These are phyloP conservation scores for Paraphaeosphaeria minitans DNA, from an alignment of 2,329 filamentous ascomycete genomes.

Conservation along the genomic window DNA sequence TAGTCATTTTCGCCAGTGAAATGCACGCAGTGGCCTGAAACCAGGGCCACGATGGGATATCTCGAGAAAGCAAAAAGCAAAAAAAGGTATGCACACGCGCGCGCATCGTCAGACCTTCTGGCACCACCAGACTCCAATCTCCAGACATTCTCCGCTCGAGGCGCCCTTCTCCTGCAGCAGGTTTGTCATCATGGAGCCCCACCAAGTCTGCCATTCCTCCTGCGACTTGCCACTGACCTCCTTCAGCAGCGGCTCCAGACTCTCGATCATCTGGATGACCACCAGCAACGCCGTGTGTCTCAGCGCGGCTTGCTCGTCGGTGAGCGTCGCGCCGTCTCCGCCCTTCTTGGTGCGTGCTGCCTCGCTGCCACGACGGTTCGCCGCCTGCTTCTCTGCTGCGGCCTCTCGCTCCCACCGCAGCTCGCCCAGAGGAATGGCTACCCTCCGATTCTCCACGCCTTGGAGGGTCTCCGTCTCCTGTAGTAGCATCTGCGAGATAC, in stretches of 20 bases:
- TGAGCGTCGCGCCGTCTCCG: slow-evolving; percentile 58
- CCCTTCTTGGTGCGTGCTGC: slow-evolving; percentile 44
- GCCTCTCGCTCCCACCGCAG: slow-evolving; percentile 85
- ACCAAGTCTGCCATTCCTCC: slow-evolving; percentile 92
- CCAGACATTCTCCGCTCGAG: slow-evolving; percentile 82
- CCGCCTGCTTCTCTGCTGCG: slow-evolving; percentile 27
- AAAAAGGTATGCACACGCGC: slow-evolving; percentile 22
- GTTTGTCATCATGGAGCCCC: slow-evolving; percentile 83
- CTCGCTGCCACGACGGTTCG: slow-evolving; percentile 63
- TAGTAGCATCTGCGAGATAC: slow-evolving; percentile 76
- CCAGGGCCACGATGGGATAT: slow-evolving; percentile 25
- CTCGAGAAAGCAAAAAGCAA: slow-evolving; percentile 30
- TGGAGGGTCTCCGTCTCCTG: slow-evolving; percentile 76
- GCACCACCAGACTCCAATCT: slow-evolving; percentile 69
- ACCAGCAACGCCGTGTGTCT: slow-evolving; percentile 80
- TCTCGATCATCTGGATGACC: slow-evolving; percentile 82
- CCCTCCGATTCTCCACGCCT: slow-evolving; percentile 72
- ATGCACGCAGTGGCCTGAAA: slow-evolving; percentile 11
- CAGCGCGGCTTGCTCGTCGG: slow-evolving; percentile 72
- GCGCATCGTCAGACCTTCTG: slow-evolving; percentile 54
- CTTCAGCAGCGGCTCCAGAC: slow-evolving; percentile 79
- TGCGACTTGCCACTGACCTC: slow-evolving; percentile 84
- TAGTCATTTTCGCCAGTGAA: slow-evolving; percentile 17
- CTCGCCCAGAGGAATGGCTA: slow-evolving; percentile 86
- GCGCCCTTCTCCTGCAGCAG: slow-evolving; percentile 79